A percentile compares a stretch with the other conserved stretches of the same genome.
Evolutionary conservation across 2,329 filamentous ascomycete species (phyloP).

Genomic region (Colletotrichum somersetense): DNA sequence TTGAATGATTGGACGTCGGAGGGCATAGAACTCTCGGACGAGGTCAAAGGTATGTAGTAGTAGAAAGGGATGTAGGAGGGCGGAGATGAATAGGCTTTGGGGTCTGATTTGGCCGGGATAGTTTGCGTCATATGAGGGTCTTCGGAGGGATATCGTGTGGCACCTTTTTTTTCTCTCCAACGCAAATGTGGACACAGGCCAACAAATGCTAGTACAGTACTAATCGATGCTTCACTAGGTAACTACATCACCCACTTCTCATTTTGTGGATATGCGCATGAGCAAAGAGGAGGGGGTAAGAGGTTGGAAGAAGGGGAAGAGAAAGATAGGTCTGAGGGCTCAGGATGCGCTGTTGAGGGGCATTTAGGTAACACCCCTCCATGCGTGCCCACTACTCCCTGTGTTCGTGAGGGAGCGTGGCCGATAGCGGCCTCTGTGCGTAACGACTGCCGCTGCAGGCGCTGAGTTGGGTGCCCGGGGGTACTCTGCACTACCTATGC

Average conservation of each 20-base stretch:
- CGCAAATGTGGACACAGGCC: slow-evolving; percentile 26
- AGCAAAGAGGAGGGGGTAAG: not conserved
- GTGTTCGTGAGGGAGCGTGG: slow-evolving; percentile 19
- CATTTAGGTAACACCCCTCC: slow-evolving; percentile 12
- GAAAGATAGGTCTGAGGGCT: not conserved
- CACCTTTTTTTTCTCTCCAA: not conserved
- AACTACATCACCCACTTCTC: slow-evolving; percentile 20
- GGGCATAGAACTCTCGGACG: slow-evolving; percentile 36
- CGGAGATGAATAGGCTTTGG: not conserved
- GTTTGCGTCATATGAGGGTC: slow-evolving; percentile 36
- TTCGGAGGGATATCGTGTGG: slow-evolving; percentile 12
- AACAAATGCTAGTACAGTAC: not conserved
- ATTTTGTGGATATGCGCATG: slow-evolving; percentile 20
- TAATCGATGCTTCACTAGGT: not conserved
- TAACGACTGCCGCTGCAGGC: slow-evolving; percentile 6
- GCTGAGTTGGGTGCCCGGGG: not conserved
- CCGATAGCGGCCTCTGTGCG: slow-evolving; percentile 6
- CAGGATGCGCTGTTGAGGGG: slow-evolving; percentile 11
- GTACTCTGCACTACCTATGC: not conserved
- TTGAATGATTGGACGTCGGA: slow-evolving; percentile 23
- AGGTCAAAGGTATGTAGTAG: slow-evolving; percentile 1
- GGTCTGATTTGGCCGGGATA: slow-evolving; percentile 1
- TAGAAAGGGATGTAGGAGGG: not conserved
- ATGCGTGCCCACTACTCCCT: slow-evolving; percentile 21
- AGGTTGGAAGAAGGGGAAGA: too few species aligned